Percentiles rank a stretch among this genome's conserved stretches.
phyloP scores from a whole-genome alignment of 169 alveolate genomes.

The Eimeria brunetti region DNA sequence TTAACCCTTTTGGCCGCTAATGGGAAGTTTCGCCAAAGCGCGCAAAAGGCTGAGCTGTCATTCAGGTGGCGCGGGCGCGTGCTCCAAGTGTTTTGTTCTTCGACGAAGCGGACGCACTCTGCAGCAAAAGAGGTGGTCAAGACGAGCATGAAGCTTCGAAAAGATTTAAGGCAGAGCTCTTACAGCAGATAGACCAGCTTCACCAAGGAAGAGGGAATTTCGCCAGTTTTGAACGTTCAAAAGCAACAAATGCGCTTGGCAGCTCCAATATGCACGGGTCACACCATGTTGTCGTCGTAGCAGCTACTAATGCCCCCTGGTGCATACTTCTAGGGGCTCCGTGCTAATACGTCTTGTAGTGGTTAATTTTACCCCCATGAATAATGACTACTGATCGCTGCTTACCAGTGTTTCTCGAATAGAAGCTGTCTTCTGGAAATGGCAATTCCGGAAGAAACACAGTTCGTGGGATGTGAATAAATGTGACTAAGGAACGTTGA shows the following conservation, averaged over 20 bases:
- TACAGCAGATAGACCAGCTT: constrained; percentile 95
- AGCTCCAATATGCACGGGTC: background rate
- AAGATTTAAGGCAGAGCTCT: constrained; percentile 94
- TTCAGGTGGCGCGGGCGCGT: constrained; percentile 94
- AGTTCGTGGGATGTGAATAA: background rate
- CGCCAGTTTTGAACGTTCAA: background rate
- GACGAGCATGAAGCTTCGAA: constrained; percentile 93
- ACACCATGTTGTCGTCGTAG: constrained; percentile 81
- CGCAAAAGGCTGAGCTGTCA: background rate
- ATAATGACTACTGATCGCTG: background rate
- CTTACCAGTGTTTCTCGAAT: background rate
- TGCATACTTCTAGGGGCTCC: background rate
- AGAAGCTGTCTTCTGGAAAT: background rate
- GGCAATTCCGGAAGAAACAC: background rate
- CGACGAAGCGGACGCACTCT: constrained; percentile 95
- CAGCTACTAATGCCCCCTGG: constrained; percentile 84
- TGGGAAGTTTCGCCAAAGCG: background rate
- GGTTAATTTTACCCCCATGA: background rate
- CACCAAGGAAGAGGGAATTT: background rate
- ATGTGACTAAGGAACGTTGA: constrained; percentile 95
- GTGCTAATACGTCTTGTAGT: background rate
- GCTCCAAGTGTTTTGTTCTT: constrained; percentile 95
- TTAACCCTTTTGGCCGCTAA: background rate
- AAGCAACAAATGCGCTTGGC: constrained; percentile 12
- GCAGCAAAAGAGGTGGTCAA: constrained; percentile 90